Conservation (phyloP, 2,329 filamentous ascomycete genomes). For the Thielaviopsis musarum region DNA sequence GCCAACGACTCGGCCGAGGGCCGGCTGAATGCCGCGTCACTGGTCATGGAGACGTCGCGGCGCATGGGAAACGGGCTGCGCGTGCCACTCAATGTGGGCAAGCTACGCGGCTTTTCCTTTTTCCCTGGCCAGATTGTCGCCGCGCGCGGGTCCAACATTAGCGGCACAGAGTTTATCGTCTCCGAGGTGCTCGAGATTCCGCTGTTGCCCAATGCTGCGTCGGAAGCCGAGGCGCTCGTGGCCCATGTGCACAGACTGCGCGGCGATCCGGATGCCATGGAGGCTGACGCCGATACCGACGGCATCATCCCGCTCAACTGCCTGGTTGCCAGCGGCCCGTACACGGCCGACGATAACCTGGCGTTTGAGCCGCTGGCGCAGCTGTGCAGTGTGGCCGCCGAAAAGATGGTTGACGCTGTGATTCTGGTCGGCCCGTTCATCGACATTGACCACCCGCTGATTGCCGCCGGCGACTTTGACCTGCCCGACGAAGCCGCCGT, state of each 20-base stretch:
- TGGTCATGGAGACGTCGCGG: constrained; percentile 78
- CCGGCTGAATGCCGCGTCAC: constrained; percentile 66
- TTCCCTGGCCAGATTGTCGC: constrained; percentile 93
- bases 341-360: constrained; percentile 81
- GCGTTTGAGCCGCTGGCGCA: constrained; percentile 76
- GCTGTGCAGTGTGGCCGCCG: constrained; percentile 60
- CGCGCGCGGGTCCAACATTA: constrained; percentile 69
- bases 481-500: constrained; percentile 48
- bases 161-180: constrained; percentile 67
- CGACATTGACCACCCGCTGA: constrained; percentile 75
- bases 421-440: constrained; percentile 78
- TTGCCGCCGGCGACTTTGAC: constrained; percentile 67
- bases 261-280: constrained; percentile 46
- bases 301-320: constrained; percentile 54
- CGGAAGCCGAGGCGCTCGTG: constrained; percentile 46
- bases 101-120: constrained; percentile 55
- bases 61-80: constrained; percentile 68
- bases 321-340: constrained; percentile 70
- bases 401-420: constrained; percentile 59
- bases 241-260: constrained; percentile 52
- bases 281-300: constrained; percentile 29
- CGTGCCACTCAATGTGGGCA: constrained; percentile 61
- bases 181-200: constrained; percentile 61
- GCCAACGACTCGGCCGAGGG: constrained; percentile 77
- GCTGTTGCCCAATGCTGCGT: constrained; percentile 57